Evolutionary conservation across 2,329 filamentous ascomycete genomes (phyloP).

Genomic region (Monilinia fructigena): DNA sequence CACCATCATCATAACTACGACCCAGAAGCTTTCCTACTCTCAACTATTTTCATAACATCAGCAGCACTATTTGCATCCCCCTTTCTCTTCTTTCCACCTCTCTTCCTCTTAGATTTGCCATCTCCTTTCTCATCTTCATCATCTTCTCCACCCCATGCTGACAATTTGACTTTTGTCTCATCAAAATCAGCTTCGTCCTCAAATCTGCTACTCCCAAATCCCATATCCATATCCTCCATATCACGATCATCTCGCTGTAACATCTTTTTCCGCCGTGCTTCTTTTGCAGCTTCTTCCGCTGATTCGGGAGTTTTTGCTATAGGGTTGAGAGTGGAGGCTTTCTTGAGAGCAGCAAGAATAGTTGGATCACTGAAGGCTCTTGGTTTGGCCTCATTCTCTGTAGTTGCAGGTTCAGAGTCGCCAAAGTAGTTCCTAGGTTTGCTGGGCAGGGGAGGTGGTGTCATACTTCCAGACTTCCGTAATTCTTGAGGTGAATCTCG

Average conservation of each 20-base stretch:
- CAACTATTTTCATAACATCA: conserved; percentile 78
- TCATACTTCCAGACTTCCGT: conserved; percentile 42
- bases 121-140: conserved; percentile 47
- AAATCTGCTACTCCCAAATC: conserved; percentile 83
- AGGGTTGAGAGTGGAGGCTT: conserved; percentile 67
- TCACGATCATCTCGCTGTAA: conserved; percentile 74
- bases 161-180: conserved; percentile 63
- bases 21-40: conserved; percentile 43
- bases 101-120: conserved; percentile 61
- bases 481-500: conserved; percentile 20
- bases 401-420: conserved; percentile 51
- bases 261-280: conserved; percentile 71
- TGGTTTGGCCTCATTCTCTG: conserved; percentile 41
- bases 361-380: conserved; percentile 69
- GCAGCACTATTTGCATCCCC: conserved; percentile 74
- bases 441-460: conserved; percentile 47
- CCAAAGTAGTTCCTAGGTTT: conserved; percentile 61
- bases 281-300: conserved; percentile 54
- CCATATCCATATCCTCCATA: conserved; percentile 88
- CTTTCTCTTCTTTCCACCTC: conserved; percentile 72
- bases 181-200: conserved; percentile 87
- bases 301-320: conserved; percentile 43
- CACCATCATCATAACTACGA: background rate
- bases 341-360: conserved; percentile 80
- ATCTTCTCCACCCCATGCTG: conserved; percentile 59